Percentiles rank a stretch among this genome's conserved stretches.
phyloP scores from a whole-genome alignment of 805 yeast species.

The Candida sphagnicola region DNA sequence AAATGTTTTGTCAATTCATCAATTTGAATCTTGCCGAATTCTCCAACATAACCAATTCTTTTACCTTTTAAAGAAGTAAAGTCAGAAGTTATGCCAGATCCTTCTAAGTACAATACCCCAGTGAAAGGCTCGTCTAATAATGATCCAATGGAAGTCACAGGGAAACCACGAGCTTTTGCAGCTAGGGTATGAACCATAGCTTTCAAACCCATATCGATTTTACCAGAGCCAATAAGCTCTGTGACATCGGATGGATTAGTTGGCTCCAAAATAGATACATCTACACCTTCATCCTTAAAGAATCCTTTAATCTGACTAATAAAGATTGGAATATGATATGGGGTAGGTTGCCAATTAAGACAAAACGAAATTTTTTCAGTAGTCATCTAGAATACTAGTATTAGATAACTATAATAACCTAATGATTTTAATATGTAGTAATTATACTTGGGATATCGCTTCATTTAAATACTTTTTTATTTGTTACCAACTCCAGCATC shows the following conservation, averaged over 20 bases:
- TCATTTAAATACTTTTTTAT: too few species aligned
- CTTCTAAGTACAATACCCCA: conserved; percentile 49
- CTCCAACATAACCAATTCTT: conserved; percentile 55
- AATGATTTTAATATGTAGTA: too few species aligned
- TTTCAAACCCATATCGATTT: conserved; percentile 55
- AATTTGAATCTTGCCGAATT: conserved; percentile 55
- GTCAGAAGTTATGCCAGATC: conserved; percentile 48
- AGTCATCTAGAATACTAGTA: conserved; percentile 25
- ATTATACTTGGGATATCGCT: neutral
- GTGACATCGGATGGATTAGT: conserved; percentile 57
- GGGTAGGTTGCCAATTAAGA: conserved; percentile 53
- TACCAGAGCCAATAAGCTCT: conserved; percentile 53
- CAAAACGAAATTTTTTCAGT: conserved; percentile 48
- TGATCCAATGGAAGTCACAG: conserved; percentile 54
- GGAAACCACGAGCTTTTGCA: conserved; percentile 56
- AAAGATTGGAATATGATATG: conserved; percentile 52
- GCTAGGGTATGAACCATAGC: conserved; percentile 61
- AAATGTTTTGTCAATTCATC: conserved; percentile 54
- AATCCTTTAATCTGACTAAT: conserved; percentile 48
- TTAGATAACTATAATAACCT: too few species aligned
- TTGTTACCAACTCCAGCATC: neutral
- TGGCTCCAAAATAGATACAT: conserved; percentile 51
- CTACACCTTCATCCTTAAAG: conserved; percentile 48
- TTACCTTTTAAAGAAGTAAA: conserved; percentile 51
- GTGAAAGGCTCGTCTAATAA: conserved; percentile 56